A percentile compares a stretch with the other conserved stretches of the same genome.
These are phyloP conservation scores for Craterostigma plantagineum DNA, from an alignment of 257 asterid genomes.

Conservation along the genomic window DNA sequence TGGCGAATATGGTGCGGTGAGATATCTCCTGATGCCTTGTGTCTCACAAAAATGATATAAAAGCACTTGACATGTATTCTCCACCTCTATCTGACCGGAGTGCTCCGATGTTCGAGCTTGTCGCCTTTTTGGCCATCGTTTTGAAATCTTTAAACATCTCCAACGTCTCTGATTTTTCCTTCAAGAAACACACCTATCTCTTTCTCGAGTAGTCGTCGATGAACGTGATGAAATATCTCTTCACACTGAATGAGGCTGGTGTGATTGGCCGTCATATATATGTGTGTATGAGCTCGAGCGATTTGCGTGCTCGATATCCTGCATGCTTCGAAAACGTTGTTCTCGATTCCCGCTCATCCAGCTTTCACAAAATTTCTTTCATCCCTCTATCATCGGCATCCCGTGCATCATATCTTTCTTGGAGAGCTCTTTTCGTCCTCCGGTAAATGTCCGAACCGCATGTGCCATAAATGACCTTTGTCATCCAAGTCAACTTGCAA, in stretches of 20 bases:
- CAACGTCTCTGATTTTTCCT: no score
- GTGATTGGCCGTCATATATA: neutral
- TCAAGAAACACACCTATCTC: no score
- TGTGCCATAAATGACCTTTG: neutral
- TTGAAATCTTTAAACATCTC: no score
- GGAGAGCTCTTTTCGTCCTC: neutral
- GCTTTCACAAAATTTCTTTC: no score
- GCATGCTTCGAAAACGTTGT: no score
- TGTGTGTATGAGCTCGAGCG: no score
- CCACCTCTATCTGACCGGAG: neutral
- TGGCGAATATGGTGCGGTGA: neutral
- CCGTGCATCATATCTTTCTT: neutral
- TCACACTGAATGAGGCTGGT: neutral
- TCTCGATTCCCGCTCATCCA: no score
- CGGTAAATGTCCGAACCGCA: neutral
- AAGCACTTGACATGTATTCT: neutral
- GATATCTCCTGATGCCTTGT: neutral
- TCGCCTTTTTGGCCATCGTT: neutral
- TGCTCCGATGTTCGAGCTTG: neutral
- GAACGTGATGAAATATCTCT: neutral
- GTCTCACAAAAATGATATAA: neutral
- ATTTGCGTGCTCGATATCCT: no score
- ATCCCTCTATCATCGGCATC: neutral
- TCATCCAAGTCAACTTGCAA: neutral
- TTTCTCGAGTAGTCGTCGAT: neutral